A percentile compares a stretch with the other conserved stretches of the same genome.
phyloP scores from a whole-genome alignment of 2,329 filamentous ascomycete genomes.

The Venturia aucupariae region DNA sequence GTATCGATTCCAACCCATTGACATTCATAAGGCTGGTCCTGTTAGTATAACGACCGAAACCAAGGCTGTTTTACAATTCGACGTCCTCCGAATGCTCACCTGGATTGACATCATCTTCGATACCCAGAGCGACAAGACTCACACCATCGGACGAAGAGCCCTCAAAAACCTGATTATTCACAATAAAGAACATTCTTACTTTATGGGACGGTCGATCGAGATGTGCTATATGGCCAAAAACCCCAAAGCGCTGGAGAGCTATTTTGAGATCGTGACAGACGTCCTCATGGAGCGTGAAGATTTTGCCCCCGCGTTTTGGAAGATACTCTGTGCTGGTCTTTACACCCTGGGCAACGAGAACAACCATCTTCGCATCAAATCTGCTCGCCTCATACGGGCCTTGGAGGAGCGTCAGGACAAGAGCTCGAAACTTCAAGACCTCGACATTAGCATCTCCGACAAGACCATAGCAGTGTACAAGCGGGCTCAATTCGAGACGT shows the following conservation, averaged over 20 bases:
- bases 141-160: slow-evolving; percentile 78
- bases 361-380: slow-evolving; percentile 80
- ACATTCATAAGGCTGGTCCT: slow-evolving; percentile 42
- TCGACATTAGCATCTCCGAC: slow-evolving; percentile 96
- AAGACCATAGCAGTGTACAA: slow-evolving; percentile 99
- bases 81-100: slow-evolving; percentile 80
- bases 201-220: slow-evolving; percentile 83
- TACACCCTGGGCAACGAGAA: slow-evolving; percentile 91
- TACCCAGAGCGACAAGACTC: slow-evolving; percentile 82
- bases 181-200: slow-evolving; percentile 76
- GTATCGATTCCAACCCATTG: not conserved
- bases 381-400: slow-evolving; percentile 67
- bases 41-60: slow-evolving; percentile 84
- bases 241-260: slow-evolving; percentile 82
- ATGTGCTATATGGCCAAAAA: slow-evolving; percentile 79
- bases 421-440: slow-evolving; percentile 88
- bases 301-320: slow-evolving; percentile 83
- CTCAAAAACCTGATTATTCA: slow-evolving; percentile 83
- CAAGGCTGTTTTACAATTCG: slow-evolving; percentile 76
- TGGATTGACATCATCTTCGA: slow-evolving; percentile 97
- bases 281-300: slow-evolving; percentile 77
- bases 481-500: slow-evolving; percentile 92
- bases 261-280: slow-evolving; percentile 85
- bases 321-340: slow-evolving; percentile 74
- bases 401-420: slow-evolving; percentile 76